Percentiles rank a stretch among this genome's conserved stretches.
Conservation (phyloP, 1,284 basidiomycete species). For the Mycena sp. region DNA sequence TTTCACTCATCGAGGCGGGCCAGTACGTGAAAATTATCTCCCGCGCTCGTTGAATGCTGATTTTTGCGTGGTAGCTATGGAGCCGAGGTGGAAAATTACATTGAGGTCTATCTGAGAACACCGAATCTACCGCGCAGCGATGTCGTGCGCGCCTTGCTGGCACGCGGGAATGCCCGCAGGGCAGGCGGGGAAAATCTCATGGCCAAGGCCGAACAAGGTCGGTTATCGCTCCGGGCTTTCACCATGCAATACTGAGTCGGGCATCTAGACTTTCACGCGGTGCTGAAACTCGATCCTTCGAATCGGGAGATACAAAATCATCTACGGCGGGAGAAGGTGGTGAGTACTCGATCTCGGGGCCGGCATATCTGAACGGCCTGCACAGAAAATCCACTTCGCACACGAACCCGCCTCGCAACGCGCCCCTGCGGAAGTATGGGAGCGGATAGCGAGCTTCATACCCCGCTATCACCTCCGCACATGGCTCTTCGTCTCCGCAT, state of each 20-base stretch:
- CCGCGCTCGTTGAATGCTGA: conserved; percentile 3
- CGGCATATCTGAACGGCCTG: not conserved
- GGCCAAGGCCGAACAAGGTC: conserved; percentile 66
- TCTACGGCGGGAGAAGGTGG: conserved; percentile 56
- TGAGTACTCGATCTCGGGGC: conserved; percentile 35
- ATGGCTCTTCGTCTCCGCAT: conserved; percentile 70
- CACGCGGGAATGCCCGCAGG: conserved; percentile 66
- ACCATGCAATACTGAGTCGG: conserved; percentile 4
- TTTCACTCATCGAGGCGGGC: conserved; percentile 63
- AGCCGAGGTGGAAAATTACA: conserved; percentile 66
- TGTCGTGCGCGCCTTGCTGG: conserved; percentile 61
- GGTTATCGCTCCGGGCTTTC: not conserved
- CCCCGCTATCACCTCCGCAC: conserved; percentile 71
- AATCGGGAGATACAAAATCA: conserved; percentile 63
- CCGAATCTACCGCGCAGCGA: conserved; percentile 62
- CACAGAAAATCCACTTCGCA: conserved; percentile 57
- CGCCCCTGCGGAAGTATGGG: conserved; percentile 72
- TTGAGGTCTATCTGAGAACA: conserved; percentile 70
- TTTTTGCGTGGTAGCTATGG: conserved; percentile 58
- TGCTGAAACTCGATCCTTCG: conserved; percentile 64
- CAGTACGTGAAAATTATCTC: conserved; percentile 43
- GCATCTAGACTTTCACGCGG: conserved; percentile 63
- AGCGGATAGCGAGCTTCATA: conserved; percentile 65
- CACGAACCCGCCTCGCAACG: conserved; percentile 65
- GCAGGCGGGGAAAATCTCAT: conserved; percentile 61